phyloP scores from a whole-genome alignment of 257 asterid genomes.

The Fraxinus anomala region DNA sequence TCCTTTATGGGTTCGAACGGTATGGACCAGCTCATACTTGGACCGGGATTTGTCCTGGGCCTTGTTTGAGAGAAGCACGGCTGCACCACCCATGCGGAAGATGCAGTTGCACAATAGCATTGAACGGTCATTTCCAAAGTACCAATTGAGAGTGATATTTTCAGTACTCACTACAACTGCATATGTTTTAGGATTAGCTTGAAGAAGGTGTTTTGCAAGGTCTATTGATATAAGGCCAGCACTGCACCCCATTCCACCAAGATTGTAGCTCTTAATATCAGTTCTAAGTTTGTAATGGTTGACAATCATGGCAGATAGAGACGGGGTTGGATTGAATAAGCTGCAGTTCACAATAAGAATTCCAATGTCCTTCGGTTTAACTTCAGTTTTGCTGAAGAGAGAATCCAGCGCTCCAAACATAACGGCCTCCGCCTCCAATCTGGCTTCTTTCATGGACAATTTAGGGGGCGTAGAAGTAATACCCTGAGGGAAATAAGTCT shows the following conservation, averaged over 20 bases:
- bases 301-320: constrained; percentile 53
- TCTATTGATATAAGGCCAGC: constrained; percentile 52
- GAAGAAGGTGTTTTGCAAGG: constrained; percentile 48
- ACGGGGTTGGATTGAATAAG: constrained; percentile 51
- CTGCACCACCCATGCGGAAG: constrained; percentile 59
- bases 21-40: constrained; percentile 55
- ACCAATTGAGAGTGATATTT: constrained; percentile 47
- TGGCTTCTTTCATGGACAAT: constrained; percentile 42
- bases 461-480: constrained; percentile 37
- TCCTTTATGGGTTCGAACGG: constrained; percentile 55
- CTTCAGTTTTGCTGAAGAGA: constrained; percentile 40
- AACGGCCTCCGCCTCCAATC: constrained; percentile 52
- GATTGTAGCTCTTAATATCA: constrained; percentile 46
- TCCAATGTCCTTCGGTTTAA: constrained; percentile 46
- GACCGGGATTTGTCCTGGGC: constrained; percentile 33
- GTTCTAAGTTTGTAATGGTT: constrained; percentile 54
- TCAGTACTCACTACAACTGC: constrained; percentile 65
- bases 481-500: constrained; percentile 42
- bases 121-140: constrained; percentile 48
- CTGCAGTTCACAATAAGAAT: constrained; percentile 59
- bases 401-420: constrained; percentile 60
- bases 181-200: constrained; percentile 40
- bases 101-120: constrained; percentile 47
- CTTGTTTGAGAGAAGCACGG: constrained; percentile 56
- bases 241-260: constrained; percentile 66